A percentile compares a stretch with the other conserved stretches of the same genome.
These are phyloP conservation scores for Thuidium tamariscinum DNA, from an alignment of 225 moss, liverwort and hornwort genomes.

Conservation along the genomic window DNA sequence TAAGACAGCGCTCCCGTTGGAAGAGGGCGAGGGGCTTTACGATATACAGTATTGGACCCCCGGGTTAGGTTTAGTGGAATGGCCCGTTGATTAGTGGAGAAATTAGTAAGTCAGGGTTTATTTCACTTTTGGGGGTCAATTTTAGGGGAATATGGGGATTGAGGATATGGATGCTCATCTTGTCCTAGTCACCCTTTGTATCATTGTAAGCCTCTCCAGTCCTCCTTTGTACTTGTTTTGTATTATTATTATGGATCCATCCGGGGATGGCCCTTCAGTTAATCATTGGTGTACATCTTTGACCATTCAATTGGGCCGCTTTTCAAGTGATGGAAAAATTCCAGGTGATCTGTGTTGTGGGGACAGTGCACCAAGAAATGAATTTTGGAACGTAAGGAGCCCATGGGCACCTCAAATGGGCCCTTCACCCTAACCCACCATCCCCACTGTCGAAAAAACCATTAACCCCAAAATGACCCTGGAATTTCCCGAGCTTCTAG, in stretches of 20 bases:
- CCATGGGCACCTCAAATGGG: too few species aligned
- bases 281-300: neutral
- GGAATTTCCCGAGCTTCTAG: too few species aligned
- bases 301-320: neutral
- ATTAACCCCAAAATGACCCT: too few species aligned
- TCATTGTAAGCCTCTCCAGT: neutral
- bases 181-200: neutral
- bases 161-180: conserved; percentile 26
- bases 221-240: neutral
- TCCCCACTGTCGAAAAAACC: too few species aligned
- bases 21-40: neutral
- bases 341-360: neutral
- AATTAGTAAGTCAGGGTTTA: neutral
- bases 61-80: neutral
- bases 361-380: neutral
- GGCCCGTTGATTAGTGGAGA: neutral
- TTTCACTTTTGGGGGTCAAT: neutral
- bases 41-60: neutral
- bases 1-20: neutral
- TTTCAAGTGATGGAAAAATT: neutral
- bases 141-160: neutral
- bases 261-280: neutral
- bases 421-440: too few species aligned
- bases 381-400: neutral
- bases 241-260: neutral